Conservation (phyloP, 1,284 basidiomycete species). For the Sphaerobolus stellatus region DNA sequence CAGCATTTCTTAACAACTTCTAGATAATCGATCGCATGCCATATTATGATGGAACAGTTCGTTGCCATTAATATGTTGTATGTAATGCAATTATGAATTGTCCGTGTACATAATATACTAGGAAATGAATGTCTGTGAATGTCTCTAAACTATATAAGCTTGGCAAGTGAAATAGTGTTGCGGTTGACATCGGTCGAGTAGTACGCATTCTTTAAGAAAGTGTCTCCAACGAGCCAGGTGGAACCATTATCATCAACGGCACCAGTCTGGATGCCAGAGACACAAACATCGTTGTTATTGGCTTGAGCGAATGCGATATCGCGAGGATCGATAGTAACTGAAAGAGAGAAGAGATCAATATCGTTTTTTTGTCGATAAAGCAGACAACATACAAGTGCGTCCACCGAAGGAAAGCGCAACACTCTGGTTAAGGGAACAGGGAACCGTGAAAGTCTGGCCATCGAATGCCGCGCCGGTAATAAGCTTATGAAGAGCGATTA, state of each 20-base stretch:
- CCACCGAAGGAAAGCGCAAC: constrained; percentile 73
- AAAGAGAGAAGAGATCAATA: no score
- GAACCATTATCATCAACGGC: constrained; percentile 57
- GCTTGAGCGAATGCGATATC: constrained; percentile 69
- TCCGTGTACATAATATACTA: no score
- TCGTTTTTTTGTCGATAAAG: no score
- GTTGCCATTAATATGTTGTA: no score
- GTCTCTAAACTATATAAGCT: constrained; percentile 48
- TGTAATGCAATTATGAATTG: no score
- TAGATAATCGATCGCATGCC: no score
- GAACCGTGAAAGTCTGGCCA: constrained; percentile 71
- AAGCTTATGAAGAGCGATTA: constrained; percentile 51
- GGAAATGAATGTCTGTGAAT: no score
- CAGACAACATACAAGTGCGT: constrained; percentile 35
- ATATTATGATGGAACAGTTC: no score
- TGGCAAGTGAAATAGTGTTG: constrained; percentile 71
- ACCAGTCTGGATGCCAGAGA: constrained; percentile 74
- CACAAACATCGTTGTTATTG: constrained; percentile 66
- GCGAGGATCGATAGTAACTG: constrained; percentile 58
- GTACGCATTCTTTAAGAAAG: constrained; percentile 77
- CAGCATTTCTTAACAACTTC: constrained; percentile 4
- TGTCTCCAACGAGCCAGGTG: constrained; percentile 66
- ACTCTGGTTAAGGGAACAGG: constrained; percentile 66
- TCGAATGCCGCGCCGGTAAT: constrained; percentile 65
- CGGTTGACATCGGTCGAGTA: constrained; percentile 69